Percentiles rank a stretch among this genome's conserved stretches.
These are phyloP conservation scores for Blastobotrys chiropterorum DNA, from an alignment of 805 yeast genomes.

Conservation along the genomic window DNA sequence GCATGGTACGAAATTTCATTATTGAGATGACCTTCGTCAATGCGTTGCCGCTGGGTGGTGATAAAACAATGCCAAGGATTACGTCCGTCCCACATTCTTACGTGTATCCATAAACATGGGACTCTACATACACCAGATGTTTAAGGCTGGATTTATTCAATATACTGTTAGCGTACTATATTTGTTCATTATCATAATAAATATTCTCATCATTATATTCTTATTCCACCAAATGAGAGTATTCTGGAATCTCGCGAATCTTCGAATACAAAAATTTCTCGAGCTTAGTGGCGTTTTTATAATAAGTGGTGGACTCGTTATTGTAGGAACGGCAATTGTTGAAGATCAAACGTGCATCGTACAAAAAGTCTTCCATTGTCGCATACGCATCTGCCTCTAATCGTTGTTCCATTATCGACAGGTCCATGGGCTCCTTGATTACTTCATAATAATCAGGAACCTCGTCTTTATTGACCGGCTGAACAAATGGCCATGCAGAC, in stretches of 20 bases:
- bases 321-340: constrained; percentile 90
- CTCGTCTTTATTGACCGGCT: constrained; percentile 87
- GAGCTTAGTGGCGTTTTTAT: constrained; percentile 86
- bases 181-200: not conserved
- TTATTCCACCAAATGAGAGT: constrained; percentile 69
- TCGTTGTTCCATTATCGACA: constrained; percentile 90
- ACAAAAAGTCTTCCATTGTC: constrained; percentile 82
- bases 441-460: constrained; percentile 96
- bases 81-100: no score
- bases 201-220: not conserved
- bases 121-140: no score
- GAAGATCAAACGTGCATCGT: constrained; percentile 80
- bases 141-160: not conserved
- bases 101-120: no score
- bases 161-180: not conserved
- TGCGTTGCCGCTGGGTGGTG: no score
- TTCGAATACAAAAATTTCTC: constrained; percentile 83
- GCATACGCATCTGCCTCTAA: constrained; percentile 88
- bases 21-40: no score
- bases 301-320: constrained; percentile 91
- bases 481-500: constrained; percentile 96
- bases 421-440: constrained; percentile 96
- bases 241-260: constrained; percentile 87
- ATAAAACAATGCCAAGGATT: no score
- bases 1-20: no score